Conservation (phyloP, 495 filamentous ascomycete genomes). For the Penicillium canescens region DNA sequence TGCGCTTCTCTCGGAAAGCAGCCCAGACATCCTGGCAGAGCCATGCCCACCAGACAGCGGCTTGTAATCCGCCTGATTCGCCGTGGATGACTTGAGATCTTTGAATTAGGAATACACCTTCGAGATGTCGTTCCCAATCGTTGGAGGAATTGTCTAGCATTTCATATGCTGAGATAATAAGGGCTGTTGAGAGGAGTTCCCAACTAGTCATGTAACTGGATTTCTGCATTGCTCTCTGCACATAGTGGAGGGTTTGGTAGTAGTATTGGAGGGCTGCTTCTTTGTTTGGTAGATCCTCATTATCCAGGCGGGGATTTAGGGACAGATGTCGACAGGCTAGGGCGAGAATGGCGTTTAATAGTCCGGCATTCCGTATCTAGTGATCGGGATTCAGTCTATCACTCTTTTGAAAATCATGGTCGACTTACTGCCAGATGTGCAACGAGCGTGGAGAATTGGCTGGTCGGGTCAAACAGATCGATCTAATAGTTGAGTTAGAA, state of each 20-base stretch:
- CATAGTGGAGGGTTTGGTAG: constrained; percentile 28
- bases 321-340: constrained; percentile 21
- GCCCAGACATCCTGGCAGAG: constrained; percentile 32
- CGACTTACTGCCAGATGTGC: constrained; percentile 11
- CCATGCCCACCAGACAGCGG: constrained; percentile 35
- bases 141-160: constrained; percentile 30
- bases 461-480: constrained; percentile 15
- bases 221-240: constrained; percentile 29
- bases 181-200: constrained; percentile 25
- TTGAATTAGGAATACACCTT: constrained; percentile 32
- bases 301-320: constrained; percentile 11
- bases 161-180: constrained; percentile 30
- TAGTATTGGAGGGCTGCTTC: constrained; percentile 28
- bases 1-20: constrained; percentile 28
- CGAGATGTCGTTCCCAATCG: constrained; percentile 30
- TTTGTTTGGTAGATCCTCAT: neutral
- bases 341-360: constrained; percentile 22
- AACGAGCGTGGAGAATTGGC: constrained; percentile 14
- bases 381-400: neutral
- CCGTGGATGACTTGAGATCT: constrained; percentile 27
- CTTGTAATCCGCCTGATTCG: constrained; percentile 26
- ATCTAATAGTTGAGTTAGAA: constrained; percentile 6
- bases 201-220: constrained; percentile 19
- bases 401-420: neutral
- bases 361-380: constrained; percentile 17